Conservation (phyloP, 1,139 yeast genomes). For the Lodderomyces metapsilosis region DNA sequence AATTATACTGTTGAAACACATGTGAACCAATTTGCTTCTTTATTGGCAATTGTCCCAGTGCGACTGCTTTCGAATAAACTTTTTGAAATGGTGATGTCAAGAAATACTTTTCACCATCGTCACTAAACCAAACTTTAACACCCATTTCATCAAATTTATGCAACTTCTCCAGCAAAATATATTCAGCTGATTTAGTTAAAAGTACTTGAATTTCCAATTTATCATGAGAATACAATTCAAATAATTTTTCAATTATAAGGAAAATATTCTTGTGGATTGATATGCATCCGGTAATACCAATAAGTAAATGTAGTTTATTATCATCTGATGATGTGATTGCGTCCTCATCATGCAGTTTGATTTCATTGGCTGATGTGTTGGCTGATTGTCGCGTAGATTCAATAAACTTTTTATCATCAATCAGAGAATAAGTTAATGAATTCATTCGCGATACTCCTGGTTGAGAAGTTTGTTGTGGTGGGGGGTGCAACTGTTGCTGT, state of each 20-base stretch:
- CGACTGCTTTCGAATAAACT: conserved; percentile 13
- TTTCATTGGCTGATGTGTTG: conserved; percentile 4
- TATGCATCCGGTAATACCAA: conserved; percentile 31
- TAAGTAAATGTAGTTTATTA: conserved; percentile 24
- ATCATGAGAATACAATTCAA: conserved; percentile 24
- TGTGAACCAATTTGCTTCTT: conserved; percentile 2
- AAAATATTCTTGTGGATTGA: conserved; percentile 25
- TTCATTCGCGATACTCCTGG: conserved; percentile 13
- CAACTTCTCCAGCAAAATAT: conserved; percentile 25
- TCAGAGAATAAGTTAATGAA: conserved; percentile 16
- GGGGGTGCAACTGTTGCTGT: not conserved
- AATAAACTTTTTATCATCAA: conserved; percentile 16
- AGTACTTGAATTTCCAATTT: conserved; percentile 28
- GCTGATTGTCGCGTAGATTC: conserved; percentile 14
- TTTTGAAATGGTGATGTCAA: conserved; percentile 16
- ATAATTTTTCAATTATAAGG: conserved; percentile 27
- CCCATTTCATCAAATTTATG: conserved; percentile 25
- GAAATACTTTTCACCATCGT: conserved; percentile 23
- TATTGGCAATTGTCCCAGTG: conserved; percentile 9
- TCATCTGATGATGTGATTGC: conserved; percentile 9
- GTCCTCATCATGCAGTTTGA: conserved; percentile 2
- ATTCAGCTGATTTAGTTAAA: conserved; percentile 28
- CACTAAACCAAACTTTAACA: conserved; percentile 29
- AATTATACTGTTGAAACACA: conserved; percentile 17
- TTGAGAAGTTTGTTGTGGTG: not conserved